Evolutionary conservation across 257 asterid species (phyloP).

Genomic region (Paulownia fortunei): DNA sequence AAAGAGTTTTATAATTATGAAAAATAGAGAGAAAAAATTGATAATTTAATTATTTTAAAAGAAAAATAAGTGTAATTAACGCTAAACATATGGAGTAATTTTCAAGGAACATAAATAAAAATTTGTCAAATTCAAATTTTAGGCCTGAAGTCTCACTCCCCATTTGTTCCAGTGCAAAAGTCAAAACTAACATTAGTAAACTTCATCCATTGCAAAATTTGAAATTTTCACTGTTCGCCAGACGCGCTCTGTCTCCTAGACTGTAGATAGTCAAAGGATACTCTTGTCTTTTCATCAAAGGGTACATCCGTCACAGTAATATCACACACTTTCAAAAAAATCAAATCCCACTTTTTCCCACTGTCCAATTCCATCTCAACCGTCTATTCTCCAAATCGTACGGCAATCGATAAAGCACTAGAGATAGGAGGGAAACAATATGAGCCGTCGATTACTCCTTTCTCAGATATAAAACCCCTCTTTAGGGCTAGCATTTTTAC

Average conservation of each 20-base stretch:
- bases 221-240: neutral
- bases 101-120: neutral
- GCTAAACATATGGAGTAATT: neutral
- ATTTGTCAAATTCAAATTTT: neutral
- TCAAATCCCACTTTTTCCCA: slow-evolving; percentile 30
- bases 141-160: neutral
- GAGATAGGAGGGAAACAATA: slow-evolving; percentile 61
- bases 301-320: slow-evolving; percentile 40
- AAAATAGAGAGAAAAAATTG: too few species aligned
- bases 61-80: too few species aligned
- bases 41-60: too few species aligned
- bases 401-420: slow-evolving; percentile 27
- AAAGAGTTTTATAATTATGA: too few species aligned
- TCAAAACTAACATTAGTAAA: neutral
- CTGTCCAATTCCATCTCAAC: slow-evolving; percentile 35
- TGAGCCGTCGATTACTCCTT: slow-evolving; percentile 44
- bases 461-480: slow-evolving; percentile 47
- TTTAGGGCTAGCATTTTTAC: slow-evolving; percentile 34
- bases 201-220: neutral
- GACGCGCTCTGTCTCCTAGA: neutral
- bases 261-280: slow-evolving; percentile 34
- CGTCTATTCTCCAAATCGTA: slow-evolving; percentile 38
- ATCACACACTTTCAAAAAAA: slow-evolving; percentile 30
- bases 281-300: slow-evolving; percentile 18
- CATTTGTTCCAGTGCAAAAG: neutral